These are phyloP conservation scores for Macrophomina tecta DNA, from an alignment of 2,329 filamentous ascomycete species.

Conservation along the genomic window DNA sequence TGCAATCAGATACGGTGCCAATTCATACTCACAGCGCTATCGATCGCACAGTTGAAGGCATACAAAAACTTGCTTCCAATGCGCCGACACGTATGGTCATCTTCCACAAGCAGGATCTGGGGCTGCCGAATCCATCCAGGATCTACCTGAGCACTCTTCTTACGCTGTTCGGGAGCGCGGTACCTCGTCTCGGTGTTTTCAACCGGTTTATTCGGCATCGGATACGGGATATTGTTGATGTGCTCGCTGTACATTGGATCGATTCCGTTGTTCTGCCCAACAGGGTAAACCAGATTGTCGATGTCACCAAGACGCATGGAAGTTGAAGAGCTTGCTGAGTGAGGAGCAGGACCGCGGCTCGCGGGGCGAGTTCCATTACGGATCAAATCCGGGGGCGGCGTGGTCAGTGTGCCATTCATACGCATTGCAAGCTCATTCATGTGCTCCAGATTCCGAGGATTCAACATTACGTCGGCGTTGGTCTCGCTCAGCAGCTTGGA, in stretches of 20 bases:
- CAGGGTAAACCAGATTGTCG: conserved; percentile 83
- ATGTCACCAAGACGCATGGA: conserved; percentile 63
- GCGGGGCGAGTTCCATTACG: conserved; percentile 54
- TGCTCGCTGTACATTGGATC: conserved; percentile 95
- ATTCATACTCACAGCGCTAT: conserved; percentile 62
- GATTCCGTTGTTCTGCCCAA: conserved; percentile 88
- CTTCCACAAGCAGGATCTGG: conserved; percentile 88
- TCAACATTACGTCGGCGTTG: conserved; percentile 69
- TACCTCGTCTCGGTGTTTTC: conserved; percentile 55
- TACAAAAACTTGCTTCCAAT: conserved; percentile 72
- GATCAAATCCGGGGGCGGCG: conserved; percentile 61
- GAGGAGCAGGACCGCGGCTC: conserved; percentile 49
- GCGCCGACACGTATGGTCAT: conserved; percentile 69
- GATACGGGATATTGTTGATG: conserved; percentile 91
- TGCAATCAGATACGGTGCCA: background rate
- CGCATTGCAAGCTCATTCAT: conserved; percentile 65
- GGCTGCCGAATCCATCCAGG: conserved; percentile 73
- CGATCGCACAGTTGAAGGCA: conserved; percentile 68
- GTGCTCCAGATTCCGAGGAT: conserved; percentile 68
- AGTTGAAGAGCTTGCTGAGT: conserved; percentile 57
- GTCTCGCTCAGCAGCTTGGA: conserved; percentile 70
- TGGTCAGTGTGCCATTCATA: conserved; percentile 61
- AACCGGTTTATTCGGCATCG: conserved; percentile 70
- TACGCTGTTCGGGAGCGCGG: conserved; percentile 46
- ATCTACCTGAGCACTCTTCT: conserved; percentile 66